Evolutionary conservation across 2,329 filamentous ascomycete genomes (phyloP), one percentile per base, ranked within the genome.

Genomic region (Sporothrix curviconia): DNA sequence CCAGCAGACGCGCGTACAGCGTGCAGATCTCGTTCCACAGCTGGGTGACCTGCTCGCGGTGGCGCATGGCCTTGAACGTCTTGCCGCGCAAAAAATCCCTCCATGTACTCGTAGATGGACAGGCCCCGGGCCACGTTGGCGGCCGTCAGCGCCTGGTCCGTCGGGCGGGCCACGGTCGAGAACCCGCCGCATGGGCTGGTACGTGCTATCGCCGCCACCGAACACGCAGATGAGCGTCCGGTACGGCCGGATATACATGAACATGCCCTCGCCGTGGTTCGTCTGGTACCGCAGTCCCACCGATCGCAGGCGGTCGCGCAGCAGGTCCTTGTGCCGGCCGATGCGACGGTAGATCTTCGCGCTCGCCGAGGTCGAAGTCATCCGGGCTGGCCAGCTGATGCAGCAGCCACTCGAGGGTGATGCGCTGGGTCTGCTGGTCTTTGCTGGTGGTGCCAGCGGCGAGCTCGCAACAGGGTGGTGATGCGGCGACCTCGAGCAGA

Each of bases 41-140:
- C 15, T 4, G 36, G 6, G 5, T 4, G 7, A n/a, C n/a, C n/a
- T n/a, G n/a, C n/a, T n/a, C n/a, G n/a, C n/a, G n/a, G n/a, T n/a
- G n/a, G n/a, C n/a, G n/a, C n/a, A n/a, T n/a, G n/a, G n/a, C n/a
- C n/a, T n/a, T n/a, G n/a, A n/a, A n/a, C n/a, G n/a, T n/a, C n/a
- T n/a, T n/a, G n/a, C n/a, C n/a, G n/a, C n/a, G n/a, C n/a, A n/a
- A 30, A 17, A 34, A 53, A 8, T 1, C 14, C 5, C 36, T 40
- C 50, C 14, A 42, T 42, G 50, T 53, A 32, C 9, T 53, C 36
- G 25, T 40, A 53, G 15, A 53, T 53, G 36, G 50, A 53, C 50
- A 42, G 25, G 15, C 50, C 50, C 2, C 15, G n/a, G n/a, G 36
- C 36, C 4, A 53, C 19, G 36, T 14, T 32, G 7, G 22, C 5